phyloP scores from a whole-genome alignment of 768 basidiomycete species.

The Hygrophorus russula region DNA sequence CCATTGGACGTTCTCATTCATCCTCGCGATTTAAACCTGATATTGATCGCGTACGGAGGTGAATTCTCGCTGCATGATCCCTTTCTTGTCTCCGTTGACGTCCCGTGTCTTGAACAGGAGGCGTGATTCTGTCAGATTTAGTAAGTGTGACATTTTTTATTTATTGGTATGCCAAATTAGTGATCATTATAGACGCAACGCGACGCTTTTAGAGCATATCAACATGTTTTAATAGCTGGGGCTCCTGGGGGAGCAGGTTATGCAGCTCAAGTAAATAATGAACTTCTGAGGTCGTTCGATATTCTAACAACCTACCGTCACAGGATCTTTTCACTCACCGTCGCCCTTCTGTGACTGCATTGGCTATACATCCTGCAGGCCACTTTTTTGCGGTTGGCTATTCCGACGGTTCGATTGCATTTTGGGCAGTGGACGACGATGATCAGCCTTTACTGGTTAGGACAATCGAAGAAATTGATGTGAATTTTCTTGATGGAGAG shows the following conservation, averaged over 20 bases:
- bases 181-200: constrained; percentile 28
- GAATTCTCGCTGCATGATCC: constrained; percentile 6
- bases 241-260: constrained; percentile 73
- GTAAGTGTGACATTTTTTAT: constrained; percentile 21
- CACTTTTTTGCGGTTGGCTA: constrained; percentile 76
- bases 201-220: constrained; percentile 48
- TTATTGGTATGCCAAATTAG: neutral
- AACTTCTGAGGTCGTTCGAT: neutral
- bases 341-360: constrained; percentile 53
- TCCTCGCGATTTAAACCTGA: constrained; percentile 59
- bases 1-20: constrained; percentile 55
- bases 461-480: constrained; percentile 47
- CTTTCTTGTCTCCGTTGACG: neutral
- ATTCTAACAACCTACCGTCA: neutral
- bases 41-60: constrained; percentile 74
- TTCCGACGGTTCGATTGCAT: constrained; percentile 71
- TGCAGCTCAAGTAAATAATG: constrained; percentile 32
- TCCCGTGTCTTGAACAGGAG: constrained; percentile 29
- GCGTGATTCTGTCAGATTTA: constrained; percentile 47
- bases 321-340: constrained; percentile 66
- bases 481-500: constrained; percentile 41
- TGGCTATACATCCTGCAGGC: constrained; percentile 64
- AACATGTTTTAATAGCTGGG: constrained; percentile 64
- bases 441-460: constrained; percentile 65
- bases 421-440: constrained; percentile 75